Evolutionary conservation across 768 basidiomycete species (phyloP).

Genomic region (Ramaria sp.): DNA sequence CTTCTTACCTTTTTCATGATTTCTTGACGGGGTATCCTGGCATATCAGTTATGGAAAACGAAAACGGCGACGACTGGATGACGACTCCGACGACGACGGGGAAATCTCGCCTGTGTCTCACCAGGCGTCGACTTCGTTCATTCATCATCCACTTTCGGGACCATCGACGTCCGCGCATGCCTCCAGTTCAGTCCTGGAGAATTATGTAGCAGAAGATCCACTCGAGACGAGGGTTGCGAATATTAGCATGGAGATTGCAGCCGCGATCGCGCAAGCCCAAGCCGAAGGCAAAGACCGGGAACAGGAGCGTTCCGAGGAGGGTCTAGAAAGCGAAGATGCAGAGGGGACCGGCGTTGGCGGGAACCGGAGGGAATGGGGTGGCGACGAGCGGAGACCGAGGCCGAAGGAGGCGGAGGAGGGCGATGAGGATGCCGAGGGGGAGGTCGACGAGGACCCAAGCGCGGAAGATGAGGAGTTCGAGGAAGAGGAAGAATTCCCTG

Average conservation of each 20-base stretch:
- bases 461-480: conserved; percentile 53
- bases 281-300: conserved; percentile 18
- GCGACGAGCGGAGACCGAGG: conserved; percentile 14
- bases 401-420: conserved; percentile 22
- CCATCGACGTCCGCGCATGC: conserved; percentile 1
- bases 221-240: conserved; percentile 61
- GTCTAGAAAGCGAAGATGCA: conserved; percentile 36
- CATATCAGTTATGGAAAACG: conserved; percentile 42
- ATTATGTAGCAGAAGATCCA: conserved; percentile 9
- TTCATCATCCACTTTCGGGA: conserved; percentile 9
- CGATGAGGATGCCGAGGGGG: conserved; percentile 26
- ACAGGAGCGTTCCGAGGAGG: conserved; percentile 34
- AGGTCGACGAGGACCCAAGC: conserved; percentile 17
- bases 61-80: conserved; percentile 32
- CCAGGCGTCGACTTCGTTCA: conserved; percentile 10
- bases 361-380: conserved; percentile 9
- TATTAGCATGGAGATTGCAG: conserved; percentile 72
- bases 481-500: conserved; percentile 58
- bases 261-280: conserved; percentile 66
- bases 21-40: conserved; percentile 14
- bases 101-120: conserved; percentile 20
- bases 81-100: conserved; percentile 41
- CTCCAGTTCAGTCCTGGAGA: conserved; percentile 7
- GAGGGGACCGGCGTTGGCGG: background rate
- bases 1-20: conserved; percentile 10